Evolutionary conservation across 1,284 basidiomycete species (phyloP).

Genomic region (Fomitopsis schrenkii): DNA sequence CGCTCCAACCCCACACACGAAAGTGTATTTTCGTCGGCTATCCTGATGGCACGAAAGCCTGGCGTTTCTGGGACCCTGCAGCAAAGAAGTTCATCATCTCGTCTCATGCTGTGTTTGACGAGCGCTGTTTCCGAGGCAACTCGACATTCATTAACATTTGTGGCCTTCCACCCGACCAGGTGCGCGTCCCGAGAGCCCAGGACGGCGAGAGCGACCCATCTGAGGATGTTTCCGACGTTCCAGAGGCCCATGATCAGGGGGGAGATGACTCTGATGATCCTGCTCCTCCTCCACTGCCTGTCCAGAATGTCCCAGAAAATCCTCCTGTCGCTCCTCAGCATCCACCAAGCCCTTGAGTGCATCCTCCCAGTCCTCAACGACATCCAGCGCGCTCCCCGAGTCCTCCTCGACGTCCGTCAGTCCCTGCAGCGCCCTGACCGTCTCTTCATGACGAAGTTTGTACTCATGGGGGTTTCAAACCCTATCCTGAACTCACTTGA

Average conservation of each 20-base stretch:
- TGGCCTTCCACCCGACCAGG: not conserved
- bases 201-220: not conserved
- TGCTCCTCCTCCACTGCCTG: slow-evolving; percentile 10
- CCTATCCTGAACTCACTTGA: not conserved
- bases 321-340: not conserved
- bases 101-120: slow-evolving; percentile 27
- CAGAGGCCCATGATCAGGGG: slow-evolving; percentile 5
- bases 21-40: too few species aligned
- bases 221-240: not conserved
- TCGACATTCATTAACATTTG: slow-evolving; percentile 5
- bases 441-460: not conserved
- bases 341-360: slow-evolving; percentile 1
- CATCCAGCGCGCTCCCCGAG: not conserved
- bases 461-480: slow-evolving; percentile 1
- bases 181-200: not conserved
- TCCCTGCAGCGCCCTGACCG: slow-evolving; percentile 6
- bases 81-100: not conserved
- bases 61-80: too few species aligned
- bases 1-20: too few species aligned
- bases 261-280: slow-evolving; percentile 5
- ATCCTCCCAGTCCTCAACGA: not conserved
- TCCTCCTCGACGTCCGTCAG: slow-evolving; percentile 1
- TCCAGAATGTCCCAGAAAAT: not conserved
- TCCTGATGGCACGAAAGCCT: too few species aligned
- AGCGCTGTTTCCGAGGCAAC: slow-evolving; percentile 16